These are phyloP conservation scores for Marchantia paleacea DNA, from an alignment of 225 moss, liverwort and hornwort species.

Conservation along the genomic window DNA sequence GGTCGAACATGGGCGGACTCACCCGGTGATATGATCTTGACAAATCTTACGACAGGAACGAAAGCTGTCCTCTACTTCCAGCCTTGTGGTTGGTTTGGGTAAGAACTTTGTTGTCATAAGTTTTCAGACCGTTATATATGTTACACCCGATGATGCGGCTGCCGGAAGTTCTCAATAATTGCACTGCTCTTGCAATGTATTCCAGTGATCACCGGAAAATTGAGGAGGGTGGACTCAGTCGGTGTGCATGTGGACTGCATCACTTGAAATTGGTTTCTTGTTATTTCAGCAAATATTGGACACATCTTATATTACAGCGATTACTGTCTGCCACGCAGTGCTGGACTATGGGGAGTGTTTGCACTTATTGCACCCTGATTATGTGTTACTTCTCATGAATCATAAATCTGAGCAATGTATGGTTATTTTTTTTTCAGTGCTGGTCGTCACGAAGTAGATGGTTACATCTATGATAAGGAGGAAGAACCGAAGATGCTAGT, in stretches of 20 bases:
- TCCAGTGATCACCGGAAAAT: too few species aligned
- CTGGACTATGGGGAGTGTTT: too few species aligned
- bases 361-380: too few species aligned
- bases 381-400: too few species aligned
- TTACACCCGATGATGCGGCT: background rate
- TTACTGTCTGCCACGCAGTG: too few species aligned
- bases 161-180: background rate
- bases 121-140: too few species aligned
- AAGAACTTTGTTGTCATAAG: slow-evolving; percentile 3
- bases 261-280: too few species aligned
- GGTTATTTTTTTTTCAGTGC: slow-evolving; percentile 34
- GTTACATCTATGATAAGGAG: slow-evolving; percentile 82
- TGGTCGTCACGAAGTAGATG: slow-evolving; percentile 90
- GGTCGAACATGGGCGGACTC: slow-evolving; percentile 97
- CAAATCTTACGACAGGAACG: slow-evolving; percentile 85
- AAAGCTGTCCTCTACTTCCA: slow-evolving; percentile 94
- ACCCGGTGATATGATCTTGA: slow-evolving; percentile 87
- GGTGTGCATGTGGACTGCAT: too few species aligned
- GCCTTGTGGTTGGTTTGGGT: slow-evolving; percentile 99
- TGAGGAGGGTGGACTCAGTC: too few species aligned
- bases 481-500: slow-evolving; percentile 90
- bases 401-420: background rate
- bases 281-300: too few species aligned
- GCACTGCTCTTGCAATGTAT: background rate
- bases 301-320: too few species aligned